Conservation (phyloP, 2,329 filamentous ascomycete genomes). For the Pseudogymnoascus verrucosus region DNA sequence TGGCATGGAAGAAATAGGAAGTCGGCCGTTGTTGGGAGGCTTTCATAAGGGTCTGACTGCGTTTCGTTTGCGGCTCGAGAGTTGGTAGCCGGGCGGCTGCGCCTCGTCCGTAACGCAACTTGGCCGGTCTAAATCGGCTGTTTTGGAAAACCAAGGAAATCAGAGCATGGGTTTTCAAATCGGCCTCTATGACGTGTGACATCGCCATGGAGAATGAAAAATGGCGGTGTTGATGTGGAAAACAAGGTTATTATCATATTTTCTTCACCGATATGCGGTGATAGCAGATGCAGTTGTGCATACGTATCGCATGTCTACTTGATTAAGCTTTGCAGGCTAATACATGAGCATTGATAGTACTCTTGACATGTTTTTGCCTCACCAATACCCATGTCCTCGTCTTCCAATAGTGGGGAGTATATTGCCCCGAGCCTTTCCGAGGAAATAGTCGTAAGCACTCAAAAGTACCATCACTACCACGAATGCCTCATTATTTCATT, state of each 20-base stretch:
- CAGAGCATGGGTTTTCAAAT: background rate
- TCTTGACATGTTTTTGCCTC: background rate
- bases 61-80: background rate
- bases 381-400: background rate
- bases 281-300: background rate
- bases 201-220: background rate
- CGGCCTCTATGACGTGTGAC: background rate
- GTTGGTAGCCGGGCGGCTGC: background rate
- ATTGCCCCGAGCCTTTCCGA: background rate
- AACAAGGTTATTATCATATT: background rate
- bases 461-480: background rate
- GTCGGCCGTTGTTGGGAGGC: background rate
- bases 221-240: background rate
- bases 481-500: background rate
- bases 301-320: background rate
- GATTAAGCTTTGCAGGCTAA: background rate
- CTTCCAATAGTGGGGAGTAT: background rate
- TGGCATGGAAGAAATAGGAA: background rate
- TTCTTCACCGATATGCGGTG: background rate
- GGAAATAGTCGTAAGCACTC: background rate
- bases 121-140: background rate
- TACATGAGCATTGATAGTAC: background rate
- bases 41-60: background rate
- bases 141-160: background rate
- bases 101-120: background rate